Base-by-base conservation (phyloP, 2,329 filamentous ascomycete species). In the Fusarium aywerte region DNA sequence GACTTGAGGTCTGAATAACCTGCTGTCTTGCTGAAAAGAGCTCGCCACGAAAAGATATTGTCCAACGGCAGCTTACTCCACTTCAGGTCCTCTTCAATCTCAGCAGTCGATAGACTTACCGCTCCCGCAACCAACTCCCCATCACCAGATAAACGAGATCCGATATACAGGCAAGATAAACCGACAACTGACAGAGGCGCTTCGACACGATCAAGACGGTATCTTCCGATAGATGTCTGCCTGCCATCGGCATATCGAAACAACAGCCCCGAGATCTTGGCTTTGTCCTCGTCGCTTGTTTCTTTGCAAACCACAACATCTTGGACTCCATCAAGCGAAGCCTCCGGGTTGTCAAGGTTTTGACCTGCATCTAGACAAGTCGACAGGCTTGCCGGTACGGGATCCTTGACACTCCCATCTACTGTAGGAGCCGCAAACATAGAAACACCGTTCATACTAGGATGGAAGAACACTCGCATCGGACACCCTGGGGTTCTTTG, bases 341-440 rank as follows among this genome's bases (percentile, higher is more conserved):
- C 48, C 9, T 48, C 48, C n/a, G 12, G 8, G 21, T 11, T 15
- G 11, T n/a, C 18, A 9, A 2, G 36, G 4, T 23, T 39, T 18
- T 5, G 20, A 10, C 18, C 44, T 27, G 29, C 18, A 7, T 35
- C 39, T 23, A 23, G 9, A 21, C 27, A 21, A 9, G 15, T 20
- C 18, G 18, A n/a, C 2, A 35, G 9, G 21, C 5, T 7, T 16
- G 36, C 16, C 42, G 38, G 38, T 2, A 27, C 7, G 21, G 12
- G 15, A 12, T 44, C 23, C 9, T 39, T 45, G 12, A 40, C 50
- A 27, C 32, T 32, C 5, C 29, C 58, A 4, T 7, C 29, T 27
- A 63, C 43, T 35, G 58, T 58, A 4, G 33, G 12, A 4, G 50
- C 44, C 25, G 60, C 58, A 8, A 63, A 45, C 2, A 63, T 9